These are phyloP conservation scores for Thyridium curvatum DNA, from an alignment of 2,329 filamentous ascomycete genomes.

Conservation along the genomic window DNA sequence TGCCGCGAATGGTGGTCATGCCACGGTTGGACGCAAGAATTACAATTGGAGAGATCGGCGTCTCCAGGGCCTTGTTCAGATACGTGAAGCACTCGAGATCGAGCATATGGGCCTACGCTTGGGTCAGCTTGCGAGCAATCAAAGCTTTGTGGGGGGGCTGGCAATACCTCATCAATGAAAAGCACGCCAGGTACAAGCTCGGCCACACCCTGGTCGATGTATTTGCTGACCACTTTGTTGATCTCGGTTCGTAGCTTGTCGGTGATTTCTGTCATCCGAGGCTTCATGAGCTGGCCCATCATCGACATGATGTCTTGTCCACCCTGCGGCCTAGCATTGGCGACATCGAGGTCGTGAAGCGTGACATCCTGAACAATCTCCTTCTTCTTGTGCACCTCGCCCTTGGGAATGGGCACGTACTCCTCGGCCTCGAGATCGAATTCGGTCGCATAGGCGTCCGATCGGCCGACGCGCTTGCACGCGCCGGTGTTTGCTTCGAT, in stretches of 20 bases:
- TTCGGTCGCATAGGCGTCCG: conserved; percentile 95
- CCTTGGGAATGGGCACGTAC: conserved; percentile 97
- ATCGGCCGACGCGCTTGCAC: conserved; percentile 93
- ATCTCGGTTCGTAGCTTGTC: conserved; percentile 94
- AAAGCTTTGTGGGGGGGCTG: conserved; percentile 5
- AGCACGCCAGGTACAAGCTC: conserved; percentile 97
- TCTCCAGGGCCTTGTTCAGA: conserved; percentile 95
- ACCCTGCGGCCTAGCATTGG: conserved; percentile 90
- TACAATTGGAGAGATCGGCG: conserved; percentile 89
- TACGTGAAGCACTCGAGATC: conserved; percentile 99
- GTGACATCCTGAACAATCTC: conserved; percentile 99
- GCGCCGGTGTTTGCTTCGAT: conserved; percentile 98
- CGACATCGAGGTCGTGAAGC: conserved; percentile 91
- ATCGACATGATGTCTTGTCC: conserved; percentile 99
- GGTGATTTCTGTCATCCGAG: conserved; percentile 98
- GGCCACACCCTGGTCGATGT: conserved; percentile 96
- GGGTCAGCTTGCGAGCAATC: conserved; percentile 11
- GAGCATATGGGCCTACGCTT: conserved; percentile 89
- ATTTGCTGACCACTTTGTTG: conserved; percentile 98
- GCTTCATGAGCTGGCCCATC: conserved; percentile 99
- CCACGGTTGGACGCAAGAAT: conserved; percentile 96
- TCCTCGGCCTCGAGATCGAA: conserved; percentile 98
- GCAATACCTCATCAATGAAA: conserved; percentile 90
- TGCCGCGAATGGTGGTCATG: conserved; percentile 86
- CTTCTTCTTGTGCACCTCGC: conserved; percentile 99